Percentiles rank a stretch among this genome's conserved stretches.
Evolutionary conservation across 345 rosid species (phyloP).

Genomic region (Bruguiera parviflora): DNA sequence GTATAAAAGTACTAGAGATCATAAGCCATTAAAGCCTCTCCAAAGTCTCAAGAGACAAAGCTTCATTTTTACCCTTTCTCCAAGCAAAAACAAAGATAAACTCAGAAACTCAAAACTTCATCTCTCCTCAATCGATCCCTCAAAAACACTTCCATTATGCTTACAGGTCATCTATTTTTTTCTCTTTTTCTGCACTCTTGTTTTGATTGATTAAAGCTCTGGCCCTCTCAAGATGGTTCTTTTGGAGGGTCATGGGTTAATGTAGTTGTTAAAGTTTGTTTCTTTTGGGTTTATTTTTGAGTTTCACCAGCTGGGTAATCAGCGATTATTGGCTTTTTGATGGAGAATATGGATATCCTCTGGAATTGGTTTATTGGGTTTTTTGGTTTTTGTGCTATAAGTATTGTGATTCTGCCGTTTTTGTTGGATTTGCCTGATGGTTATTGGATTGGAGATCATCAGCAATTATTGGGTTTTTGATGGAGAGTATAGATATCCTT

Average conservation of each 20-base stretch:
- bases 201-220: slow-evolving; percentile 6
- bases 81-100: slow-evolving; percentile 46
- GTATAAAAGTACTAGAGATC: not conserved
- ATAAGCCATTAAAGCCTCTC: not conserved
- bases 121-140: slow-evolving; percentile 17
- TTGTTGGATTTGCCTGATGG: not conserved
- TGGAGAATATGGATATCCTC: not conserved
- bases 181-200: not conserved
- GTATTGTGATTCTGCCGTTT: not conserved
- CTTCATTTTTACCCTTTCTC: slow-evolving; percentile 36
- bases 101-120: not conserved
- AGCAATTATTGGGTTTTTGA: slow-evolving; percentile 1
- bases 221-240: not conserved
- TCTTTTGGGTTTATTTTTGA: slow-evolving; percentile 3
- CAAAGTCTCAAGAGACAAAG: not conserved
- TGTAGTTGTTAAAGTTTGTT: slow-evolving; percentile 4
- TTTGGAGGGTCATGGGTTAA: not conserved
- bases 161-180: slow-evolving; percentile 39
- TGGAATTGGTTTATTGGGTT: not conserved
- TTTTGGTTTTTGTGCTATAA: not conserved
- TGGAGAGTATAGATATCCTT: not conserved
- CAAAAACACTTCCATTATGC: slow-evolving; percentile 39
- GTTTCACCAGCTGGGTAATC: slow-evolving; percentile 20
- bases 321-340: slow-evolving; percentile 1
- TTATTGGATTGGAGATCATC: not conserved